A percentile compares a stretch with the other conserved stretches of the same genome.
Evolutionary conservation across 192 early-diverging fungal genomes (phyloP).

Genomic region (Rhizophagus sp.): DNA sequence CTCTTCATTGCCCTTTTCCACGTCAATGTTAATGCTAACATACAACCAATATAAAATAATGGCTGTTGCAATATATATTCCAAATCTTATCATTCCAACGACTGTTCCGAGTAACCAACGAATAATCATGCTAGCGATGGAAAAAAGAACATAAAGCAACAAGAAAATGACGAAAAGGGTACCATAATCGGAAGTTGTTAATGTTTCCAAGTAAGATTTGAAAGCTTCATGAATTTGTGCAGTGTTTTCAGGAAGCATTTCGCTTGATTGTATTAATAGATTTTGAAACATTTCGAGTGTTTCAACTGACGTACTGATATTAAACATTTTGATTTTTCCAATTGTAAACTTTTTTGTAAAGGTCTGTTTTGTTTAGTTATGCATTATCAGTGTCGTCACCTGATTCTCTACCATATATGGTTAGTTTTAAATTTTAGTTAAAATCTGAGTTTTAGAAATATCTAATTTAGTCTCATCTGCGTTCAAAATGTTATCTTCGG

Average conservation of each 20-base stretch:
- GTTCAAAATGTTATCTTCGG: background rate
- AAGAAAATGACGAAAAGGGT: conserved; percentile 9
- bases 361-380: no score
- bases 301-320: background rate
- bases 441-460: no score
- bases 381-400: no score
- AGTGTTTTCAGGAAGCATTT: background rate
- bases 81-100: conserved; percentile 16
- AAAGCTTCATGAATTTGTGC: background rate
- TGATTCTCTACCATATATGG: no score
- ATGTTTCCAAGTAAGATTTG: background rate
- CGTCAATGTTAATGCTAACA: conserved; percentile 18
- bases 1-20: conserved; percentile 25
- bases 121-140: background rate
- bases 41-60: conserved; percentile 23
- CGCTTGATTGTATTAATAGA: background rate
- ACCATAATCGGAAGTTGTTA: background rate
- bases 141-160: background rate
- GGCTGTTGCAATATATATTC: background rate
- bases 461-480: no score
- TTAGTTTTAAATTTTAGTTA: no score
- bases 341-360: no score
- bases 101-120: conserved; percentile 16
- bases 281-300: background rate
- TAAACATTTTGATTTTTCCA: background rate